Evolutionary conservation across 306 rosid species (phyloP), one percentile per base, ranked within the genome.

Genomic region (Vigna nakashimae): DNA sequence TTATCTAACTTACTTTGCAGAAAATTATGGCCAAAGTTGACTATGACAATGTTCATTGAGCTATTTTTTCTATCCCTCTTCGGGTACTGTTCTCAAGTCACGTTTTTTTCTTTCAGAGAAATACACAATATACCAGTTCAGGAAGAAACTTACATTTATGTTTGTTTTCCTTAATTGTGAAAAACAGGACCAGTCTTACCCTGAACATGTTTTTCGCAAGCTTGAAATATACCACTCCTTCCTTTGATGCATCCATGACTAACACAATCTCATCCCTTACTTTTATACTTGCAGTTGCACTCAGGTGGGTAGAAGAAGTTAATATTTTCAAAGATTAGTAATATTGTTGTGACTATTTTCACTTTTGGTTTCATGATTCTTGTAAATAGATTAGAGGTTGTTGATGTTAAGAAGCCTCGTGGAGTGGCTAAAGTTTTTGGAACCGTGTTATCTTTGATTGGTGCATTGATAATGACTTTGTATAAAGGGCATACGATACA

Each of bases 181-280:
- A 62, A 48, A 69, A 75, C 86, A 83, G 84, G 78, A 73, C 66
- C 38, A 22, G 86, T 69, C 83, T 87, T 18, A 66, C 84, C 45
- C 53, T 75, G 13, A 83, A 87, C 68, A 74, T 83, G 84, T 87
- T 67, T 52, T 87, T 84, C 5, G 79, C 81, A 32, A 84, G 86
- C 55, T 50, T 84, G 79, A 76, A 69, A 30, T 82, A 82, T 50
- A 84, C 85, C 20, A 76, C 83, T 80, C 76, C 88, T 49, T 76
- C 87, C 76, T 87, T 87, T 70, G 88, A 64, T 45, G 55, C 87
- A 59, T 85, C 91, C 5, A 69, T 88, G 60, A 11, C 62, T n/a
- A 85, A 85, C 51, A 72, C 68, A 53, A 14, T 83, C 46, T 59
- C 87, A 43, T 82, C 86, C 49, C 34, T 88, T 56, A 85, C 89